Percentiles rank a stretch among this genome's conserved stretches.
phyloP scores from a whole-genome alignment of 2,329 filamentous ascomycete genomes.

The Aschersonia sp. region DNA sequence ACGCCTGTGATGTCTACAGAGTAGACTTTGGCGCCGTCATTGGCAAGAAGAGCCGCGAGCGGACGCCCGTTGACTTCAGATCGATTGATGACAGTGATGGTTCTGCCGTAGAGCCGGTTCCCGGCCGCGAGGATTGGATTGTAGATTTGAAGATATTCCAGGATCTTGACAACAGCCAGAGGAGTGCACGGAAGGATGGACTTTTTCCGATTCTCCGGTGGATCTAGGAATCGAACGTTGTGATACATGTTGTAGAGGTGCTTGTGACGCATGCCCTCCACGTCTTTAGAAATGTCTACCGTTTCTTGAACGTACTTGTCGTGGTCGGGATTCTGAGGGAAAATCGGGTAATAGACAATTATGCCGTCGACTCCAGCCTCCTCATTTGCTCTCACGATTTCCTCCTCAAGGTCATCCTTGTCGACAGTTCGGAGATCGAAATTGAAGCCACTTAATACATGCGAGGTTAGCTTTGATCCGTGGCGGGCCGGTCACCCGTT shows the following conservation, averaged over 20 bases:
- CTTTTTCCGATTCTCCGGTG: slow-evolving; percentile 63
- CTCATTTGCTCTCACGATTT: slow-evolving; percentile 70
- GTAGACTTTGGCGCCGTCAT: slow-evolving; percentile 92
- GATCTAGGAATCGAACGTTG: slow-evolving; percentile 88
- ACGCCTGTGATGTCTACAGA: slow-evolving; percentile 86
- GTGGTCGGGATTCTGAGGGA: slow-evolving; percentile 61
- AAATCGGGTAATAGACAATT: slow-evolving; percentile 98
- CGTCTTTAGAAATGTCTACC: slow-evolving; percentile 79
- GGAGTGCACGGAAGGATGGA: slow-evolving; percentile 92
- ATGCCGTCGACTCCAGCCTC: slow-evolving; percentile 71
- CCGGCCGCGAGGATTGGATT: slow-evolving; percentile 87
- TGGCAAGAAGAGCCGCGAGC: slow-evolving; percentile 81
- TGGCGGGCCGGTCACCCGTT: not conserved
- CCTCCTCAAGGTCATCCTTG: slow-evolving; percentile 81
- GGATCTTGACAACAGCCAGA: slow-evolving; percentile 88
- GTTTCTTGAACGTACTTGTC: slow-evolving; percentile 95
- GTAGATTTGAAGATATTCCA: slow-evolving; percentile 92
- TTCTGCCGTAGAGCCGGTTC: slow-evolving; percentile 84
- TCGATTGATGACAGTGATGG: slow-evolving; percentile 90
- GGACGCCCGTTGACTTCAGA: slow-evolving; percentile 92
- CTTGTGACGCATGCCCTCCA: slow-evolving; percentile 84
- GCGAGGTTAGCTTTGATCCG: slow-evolving; percentile 3
- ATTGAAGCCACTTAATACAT: slow-evolving; percentile 55
- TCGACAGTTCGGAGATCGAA: slow-evolving; percentile 75
- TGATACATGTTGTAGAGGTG: slow-evolving; percentile 99